Base-by-base conservation (phyloP, 2,329 filamentous ascomycete species). In the Nigrospora sphaerica region DNA sequence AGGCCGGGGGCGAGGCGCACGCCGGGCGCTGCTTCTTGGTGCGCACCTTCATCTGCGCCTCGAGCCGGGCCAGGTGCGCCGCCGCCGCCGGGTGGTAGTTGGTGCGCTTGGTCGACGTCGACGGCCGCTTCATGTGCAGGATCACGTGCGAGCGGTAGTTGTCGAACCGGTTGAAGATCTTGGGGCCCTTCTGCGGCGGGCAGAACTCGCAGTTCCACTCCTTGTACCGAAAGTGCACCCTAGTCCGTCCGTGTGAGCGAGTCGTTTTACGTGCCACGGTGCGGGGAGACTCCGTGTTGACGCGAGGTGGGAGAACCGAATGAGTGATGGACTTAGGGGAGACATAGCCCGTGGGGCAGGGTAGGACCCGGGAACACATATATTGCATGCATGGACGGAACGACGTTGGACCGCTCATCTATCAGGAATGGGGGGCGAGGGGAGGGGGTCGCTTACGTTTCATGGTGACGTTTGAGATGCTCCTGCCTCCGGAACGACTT, bases 381-480 rank as follows among this genome's bases (percentile, higher is more conserved):
- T 28, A 28, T 28, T 10, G 10, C 23, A 28, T 10, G 23, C 23
- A 28, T 28, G 7, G 4, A 28, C 5, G 23, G 23, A 28, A 10
- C 6, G 7, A 10, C 6, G 23, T 10, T 9, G 23, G 23, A 10
- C 23, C 23, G 23, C 7, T 9, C 23, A 28, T 7, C 23, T 9
- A 28, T 7, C 23, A 10, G 7, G 23, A 10, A 9, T 5, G 23
- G 7, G 7, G 23, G 10, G 10, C 2, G 10, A 28, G 23, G 23
- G 7, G 6, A 23, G 4, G 23, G 7, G 23, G 4, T 28, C 7
- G 23, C 42, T 2, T 44, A 44, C 42, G 72, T 73, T 45, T 68
- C 67, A 44, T 72, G 66, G 55, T 80, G 77, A 28, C 77, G 68
- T 62, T 78, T 80, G 16, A 79, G 61, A 50, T 80, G 77, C 58